A percentile compares a stretch with the other conserved stretches of the same genome.
These are phyloP conservation scores for Claviceps humidiphila DNA, from an alignment of 2,329 filamentous ascomycete species.

Conservation along the genomic window DNA sequence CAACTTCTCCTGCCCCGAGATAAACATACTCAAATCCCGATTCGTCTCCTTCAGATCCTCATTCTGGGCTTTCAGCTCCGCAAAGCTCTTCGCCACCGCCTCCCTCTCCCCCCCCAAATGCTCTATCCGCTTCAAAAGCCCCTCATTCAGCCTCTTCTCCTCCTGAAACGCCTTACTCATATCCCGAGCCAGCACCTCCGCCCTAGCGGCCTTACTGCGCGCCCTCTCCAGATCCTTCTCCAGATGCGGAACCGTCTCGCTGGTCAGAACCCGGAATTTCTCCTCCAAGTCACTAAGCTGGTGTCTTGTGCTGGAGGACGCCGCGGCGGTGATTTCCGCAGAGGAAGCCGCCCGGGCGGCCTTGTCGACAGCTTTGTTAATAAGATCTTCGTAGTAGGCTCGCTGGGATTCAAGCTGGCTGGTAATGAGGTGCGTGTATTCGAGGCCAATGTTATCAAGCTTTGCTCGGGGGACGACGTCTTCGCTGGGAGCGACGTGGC, in stretches of 20 bases:
- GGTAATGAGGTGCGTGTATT: constrained; percentile 89
- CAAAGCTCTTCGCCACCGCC: constrained; percentile 41
- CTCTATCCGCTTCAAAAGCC: constrained; percentile 69
- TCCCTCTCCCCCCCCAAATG: constrained; percentile 54
- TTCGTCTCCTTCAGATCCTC: constrained; percentile 74
- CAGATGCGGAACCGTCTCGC: constrained; percentile 49
- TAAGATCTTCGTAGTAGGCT: constrained; percentile 84
- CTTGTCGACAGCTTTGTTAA: constrained; percentile 82
- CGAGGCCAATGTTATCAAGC: constrained; percentile 67
- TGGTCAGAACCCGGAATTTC: constrained; percentile 30
- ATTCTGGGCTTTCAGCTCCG: constrained; percentile 47
- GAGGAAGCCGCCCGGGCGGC: constrained; percentile 58
- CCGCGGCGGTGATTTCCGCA: constrained; percentile 47
- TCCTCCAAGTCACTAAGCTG: constrained; percentile 39
- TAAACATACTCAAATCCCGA: constrained; percentile 75
- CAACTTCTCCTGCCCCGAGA: constrained; percentile 70
- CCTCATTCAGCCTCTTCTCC: constrained; percentile 73
- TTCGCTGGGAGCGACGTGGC: constrained; percentile 22
- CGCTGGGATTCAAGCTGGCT: constrained; percentile 88
- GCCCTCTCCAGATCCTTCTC: constrained; percentile 63
- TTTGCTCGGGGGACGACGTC: constrained; percentile 61
- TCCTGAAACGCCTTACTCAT: constrained; percentile 68
- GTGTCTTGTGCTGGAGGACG: constrained; percentile 34
- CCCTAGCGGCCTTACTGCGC: constrained; percentile 54
- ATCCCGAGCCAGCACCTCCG: constrained; percentile 60